phyloP scores from a whole-genome alignment of 2,329 filamentous ascomycete genomes.

The Purpureocillium lavendulum region DNA sequence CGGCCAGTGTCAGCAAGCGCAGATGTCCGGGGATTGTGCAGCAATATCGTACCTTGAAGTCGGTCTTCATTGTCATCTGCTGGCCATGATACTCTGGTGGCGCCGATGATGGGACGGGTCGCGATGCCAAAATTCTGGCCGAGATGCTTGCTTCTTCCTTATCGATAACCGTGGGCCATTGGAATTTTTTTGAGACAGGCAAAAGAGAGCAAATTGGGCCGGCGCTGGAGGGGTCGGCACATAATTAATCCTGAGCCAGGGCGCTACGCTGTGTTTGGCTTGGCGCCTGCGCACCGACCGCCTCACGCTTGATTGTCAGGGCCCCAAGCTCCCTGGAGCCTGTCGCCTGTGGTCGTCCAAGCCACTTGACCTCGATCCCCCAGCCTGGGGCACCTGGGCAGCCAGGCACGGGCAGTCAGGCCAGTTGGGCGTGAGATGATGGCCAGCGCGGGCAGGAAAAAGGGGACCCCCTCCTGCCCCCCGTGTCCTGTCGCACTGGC shows the following conservation, averaged over 20 bases:
- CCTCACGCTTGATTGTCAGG: slow-evolving; percentile 5
- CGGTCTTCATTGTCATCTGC: slow-evolving; percentile 80
- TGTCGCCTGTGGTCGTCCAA: too few species aligned
- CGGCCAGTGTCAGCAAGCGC: not conserved
- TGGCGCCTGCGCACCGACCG: slow-evolving; percentile 13
- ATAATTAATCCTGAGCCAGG: slow-evolving; percentile 24
- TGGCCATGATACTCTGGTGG: slow-evolving; percentile 20
- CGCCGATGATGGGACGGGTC: not conserved
- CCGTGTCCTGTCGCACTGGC: slow-evolving; percentile 5
- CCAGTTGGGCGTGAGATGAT: too few species aligned
- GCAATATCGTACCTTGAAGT: slow-evolving; percentile 69
- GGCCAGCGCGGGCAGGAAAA: too few species aligned
- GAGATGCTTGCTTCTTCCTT: slow-evolving; percentile 5
- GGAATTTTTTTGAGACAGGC: not conserved
- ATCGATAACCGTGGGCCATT: slow-evolving; percentile 11
- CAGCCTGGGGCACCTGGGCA: too few species aligned
- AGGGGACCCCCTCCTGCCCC: slow-evolving; percentile 10
- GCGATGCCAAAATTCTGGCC: slow-evolving; percentile 20
- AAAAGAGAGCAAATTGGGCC: not conserved
- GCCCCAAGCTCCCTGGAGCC: too few species aligned
- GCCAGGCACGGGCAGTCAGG: too few species aligned
- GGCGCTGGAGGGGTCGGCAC: slow-evolving; percentile 13
- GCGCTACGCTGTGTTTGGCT: slow-evolving; percentile 10
- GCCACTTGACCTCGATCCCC: too few species aligned
- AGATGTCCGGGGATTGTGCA: not conserved